Evolutionary conservation across 208 protist genomes (phyloP), one percentile per base, ranked within the genome.

Genomic region (Porcisia hertigi): DNA sequence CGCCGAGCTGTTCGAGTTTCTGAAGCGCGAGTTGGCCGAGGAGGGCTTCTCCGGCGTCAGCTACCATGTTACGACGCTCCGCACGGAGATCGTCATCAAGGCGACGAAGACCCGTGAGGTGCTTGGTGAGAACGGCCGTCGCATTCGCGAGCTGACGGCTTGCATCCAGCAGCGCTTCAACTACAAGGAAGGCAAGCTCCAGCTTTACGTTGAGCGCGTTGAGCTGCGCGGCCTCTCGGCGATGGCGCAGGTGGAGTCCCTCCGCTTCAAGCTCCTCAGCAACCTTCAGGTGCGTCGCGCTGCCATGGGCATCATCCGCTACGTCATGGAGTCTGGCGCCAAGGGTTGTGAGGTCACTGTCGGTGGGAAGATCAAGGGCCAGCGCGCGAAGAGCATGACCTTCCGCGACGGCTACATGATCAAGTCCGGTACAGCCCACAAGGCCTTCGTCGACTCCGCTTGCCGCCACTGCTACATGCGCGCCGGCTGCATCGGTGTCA

Each of bases 401-500:
- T 99, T 99, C 97, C 92, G 91, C 67, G 99, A 99, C 71, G 99
- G 99, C 72, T 99, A 99, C 91, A 99, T 99, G 98, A 98, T 99
- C 90, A 98, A 98, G 85, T 97, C 98, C 62, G 98, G 98, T 89
- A 88, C 98, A 52, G 94, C 97, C 59, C 87, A 90, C 70, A 94
- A 95, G 76, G 71, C 89, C 58, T 99, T 98, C 84, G 91, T 99
- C 23, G 98, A 99, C 88, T 80, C 74, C 71, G 99, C 98, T 77
- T 91, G 95, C 57, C 91, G 99, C 73, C 98, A 99, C 95, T 98
- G 99, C 86, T 89, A 99, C 77, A 87, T 99, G 69, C 94, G 98
- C 71, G 99, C 99, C 85, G 98, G 98, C 88, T 93, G 98, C 71
- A 94, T 99, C 73, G 99, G 99, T 89, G 95, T 99, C 69, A 98